phyloP scores from a whole-genome alignment of 2,329 filamentous ascomycete species.

The Calonectria leucothoes region DNA sequence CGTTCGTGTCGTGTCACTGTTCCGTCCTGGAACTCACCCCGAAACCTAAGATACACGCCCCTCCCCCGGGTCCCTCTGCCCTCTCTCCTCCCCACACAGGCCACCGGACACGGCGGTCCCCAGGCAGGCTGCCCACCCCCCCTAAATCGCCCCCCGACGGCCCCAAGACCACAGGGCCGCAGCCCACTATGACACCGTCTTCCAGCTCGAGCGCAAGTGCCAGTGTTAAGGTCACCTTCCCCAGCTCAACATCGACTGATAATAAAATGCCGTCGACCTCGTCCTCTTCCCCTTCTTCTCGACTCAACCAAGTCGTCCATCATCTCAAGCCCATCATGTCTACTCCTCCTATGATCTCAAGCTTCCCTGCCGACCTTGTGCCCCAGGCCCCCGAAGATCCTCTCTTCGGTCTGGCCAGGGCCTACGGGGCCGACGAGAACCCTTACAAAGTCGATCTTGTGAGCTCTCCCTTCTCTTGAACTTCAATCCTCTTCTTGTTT shows the following conservation, averaged over 20 bases:
- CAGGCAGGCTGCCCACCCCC: conserved; percentile 34
- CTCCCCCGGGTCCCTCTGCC: conserved; percentile 23
- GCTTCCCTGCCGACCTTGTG: conserved; percentile 81
- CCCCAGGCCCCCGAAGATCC: conserved; percentile 95
- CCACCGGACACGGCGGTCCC: conserved; percentile 36
- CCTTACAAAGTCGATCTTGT: conserved; percentile 93
- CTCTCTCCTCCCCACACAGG: conserved; percentile 32
- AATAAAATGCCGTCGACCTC: conserved; percentile 44
- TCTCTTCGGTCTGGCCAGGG: conserved; percentile 91
- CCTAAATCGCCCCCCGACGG: conserved; percentile 32
- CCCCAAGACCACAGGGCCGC: conserved; percentile 38
- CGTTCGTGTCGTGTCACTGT: not conserved
- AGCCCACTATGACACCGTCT: conserved; percentile 46
- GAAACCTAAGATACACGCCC: conserved; percentile 22
- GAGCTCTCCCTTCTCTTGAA: conserved; percentile 48
- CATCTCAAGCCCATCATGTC: conserved; percentile 75
- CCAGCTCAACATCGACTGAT: conserved; percentile 42
- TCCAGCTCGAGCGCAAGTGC: conserved; percentile 26
- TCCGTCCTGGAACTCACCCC: not conserved
- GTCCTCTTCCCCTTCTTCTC: conserved; percentile 61
- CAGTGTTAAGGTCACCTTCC: conserved; percentile 18
- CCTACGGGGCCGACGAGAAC: conserved; percentile 82
- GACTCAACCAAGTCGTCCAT: conserved; percentile 71
- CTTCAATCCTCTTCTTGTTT: not conserved
- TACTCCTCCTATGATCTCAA: conserved; percentile 57